Conservation (phyloP, 352 stramenopile species). For the Phytophthora lateralis region DNA sequence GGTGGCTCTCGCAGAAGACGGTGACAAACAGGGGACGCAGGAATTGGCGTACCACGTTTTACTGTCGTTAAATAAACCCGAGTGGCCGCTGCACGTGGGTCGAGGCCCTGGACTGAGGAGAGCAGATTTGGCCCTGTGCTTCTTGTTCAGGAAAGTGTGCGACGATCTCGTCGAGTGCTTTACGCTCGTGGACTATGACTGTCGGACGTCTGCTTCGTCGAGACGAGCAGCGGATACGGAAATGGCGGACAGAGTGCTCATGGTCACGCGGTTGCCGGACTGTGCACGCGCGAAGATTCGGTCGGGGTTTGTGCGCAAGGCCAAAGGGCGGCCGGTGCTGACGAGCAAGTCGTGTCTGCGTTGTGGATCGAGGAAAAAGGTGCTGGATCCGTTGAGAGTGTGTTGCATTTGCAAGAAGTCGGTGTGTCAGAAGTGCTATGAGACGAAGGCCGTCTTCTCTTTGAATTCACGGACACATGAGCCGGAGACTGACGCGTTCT, state of each 20-base stretch:
- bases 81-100: slow-evolving; percentile 40
- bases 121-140: slow-evolving; percentile 51
- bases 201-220: slow-evolving; percentile 17
- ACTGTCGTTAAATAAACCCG: slow-evolving; percentile 47
- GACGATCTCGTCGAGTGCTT: slow-evolving; percentile 65
- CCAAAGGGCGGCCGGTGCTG: slow-evolving; percentile 29
- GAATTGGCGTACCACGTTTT: slow-evolving; percentile 62
- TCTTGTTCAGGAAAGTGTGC: slow-evolving; percentile 54
- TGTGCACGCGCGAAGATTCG: slow-evolving; percentile 49
- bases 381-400: slow-evolving; percentile 36
- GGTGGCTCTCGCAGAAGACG: slow-evolving; percentile 40
- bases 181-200: slow-evolving; percentile 53
- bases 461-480: slow-evolving; percentile 38
- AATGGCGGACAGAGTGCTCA: slow-evolving; percentile 50
- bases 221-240: slow-evolving; percentile 40
- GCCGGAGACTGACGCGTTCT: slow-evolving; percentile 47
- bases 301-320: slow-evolving; percentile 44
- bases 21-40: slow-evolving; percentile 8
- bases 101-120: slow-evolving; percentile 31
- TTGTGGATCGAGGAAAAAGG: slow-evolving; percentile 36
- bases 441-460: slow-evolving; percentile 39
- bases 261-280: slow-evolving; percentile 36
- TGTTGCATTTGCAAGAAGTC: slow-evolving; percentile 61
- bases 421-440: slow-evolving; percentile 44
- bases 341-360: slow-evolving; percentile 56